These are phyloP conservation scores for Epithemia pelagica DNA, from an alignment of 108 stramenopile genomes.

Conservation along the genomic window DNA sequence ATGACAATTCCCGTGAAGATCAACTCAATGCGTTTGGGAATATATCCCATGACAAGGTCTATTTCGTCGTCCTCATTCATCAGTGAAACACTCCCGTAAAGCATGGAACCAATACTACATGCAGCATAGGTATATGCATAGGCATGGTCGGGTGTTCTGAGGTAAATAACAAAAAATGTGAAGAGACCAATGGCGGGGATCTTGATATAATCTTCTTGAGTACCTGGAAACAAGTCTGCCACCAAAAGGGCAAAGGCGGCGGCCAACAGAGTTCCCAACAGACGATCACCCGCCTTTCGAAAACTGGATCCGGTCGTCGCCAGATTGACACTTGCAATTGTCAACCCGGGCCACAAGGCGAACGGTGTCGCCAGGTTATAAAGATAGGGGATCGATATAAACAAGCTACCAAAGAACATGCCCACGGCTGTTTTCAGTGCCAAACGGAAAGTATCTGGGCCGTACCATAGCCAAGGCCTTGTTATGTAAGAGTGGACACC, in stretches of 20 bases:
- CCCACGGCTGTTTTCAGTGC: conserved; percentile 41
- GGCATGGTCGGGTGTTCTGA: conserved; percentile 29
- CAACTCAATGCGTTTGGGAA: conserved; percentile 35
- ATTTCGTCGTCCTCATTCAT: conserved; percentile 16
- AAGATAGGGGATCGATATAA: conserved; percentile 33
- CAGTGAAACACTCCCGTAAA: conserved; percentile 37
- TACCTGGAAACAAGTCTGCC: conserved; percentile 26
- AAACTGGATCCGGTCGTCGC: conserved; percentile 30
- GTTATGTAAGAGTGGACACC: conserved; percentile 3
- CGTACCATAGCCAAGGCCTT: conserved; percentile 29
- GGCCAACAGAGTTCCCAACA: conserved; percentile 41
- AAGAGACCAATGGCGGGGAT: conserved; percentile 24
- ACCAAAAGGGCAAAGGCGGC: conserved; percentile 34
- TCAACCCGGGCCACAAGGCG: conserved; percentile 39
- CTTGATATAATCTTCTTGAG: conserved; percentile 14
- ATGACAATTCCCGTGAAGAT: conserved; percentile 38
- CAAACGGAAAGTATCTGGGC: conserved; percentile 22
- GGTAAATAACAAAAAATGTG: conserved; percentile 27
- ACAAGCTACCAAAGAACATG: conserved; percentile 35
- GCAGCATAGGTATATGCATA: conserved; percentile 37
- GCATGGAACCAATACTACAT: conserved; percentile 33
- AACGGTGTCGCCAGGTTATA: conserved; percentile 30
- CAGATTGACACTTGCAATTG: conserved; percentile 39
- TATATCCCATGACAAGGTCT: conserved; percentile 34
- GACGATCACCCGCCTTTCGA: conserved; percentile 35